Evolutionary conservation across 139 green algal species (phyloP).

Genomic region (Tetraselmis chui): DNA sequence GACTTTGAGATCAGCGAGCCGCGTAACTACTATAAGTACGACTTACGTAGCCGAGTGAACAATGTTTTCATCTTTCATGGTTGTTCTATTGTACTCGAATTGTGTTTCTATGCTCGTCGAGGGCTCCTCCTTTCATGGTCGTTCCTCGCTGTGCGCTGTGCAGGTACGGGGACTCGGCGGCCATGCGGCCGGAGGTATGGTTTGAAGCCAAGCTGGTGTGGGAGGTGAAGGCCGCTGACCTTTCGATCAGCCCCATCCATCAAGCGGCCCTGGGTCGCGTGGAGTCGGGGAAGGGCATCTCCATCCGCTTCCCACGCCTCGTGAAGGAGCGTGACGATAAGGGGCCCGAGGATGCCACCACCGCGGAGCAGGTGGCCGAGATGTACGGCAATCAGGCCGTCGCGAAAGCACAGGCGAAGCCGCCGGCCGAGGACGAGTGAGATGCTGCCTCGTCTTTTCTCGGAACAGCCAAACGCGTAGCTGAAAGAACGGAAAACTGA

Average conservation of each 20-base stretch:
- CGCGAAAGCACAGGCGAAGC: slow-evolving; percentile 26
- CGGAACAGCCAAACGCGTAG: no score
- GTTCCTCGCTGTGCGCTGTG: not conserved
- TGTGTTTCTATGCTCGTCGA: slow-evolving; percentile 1
- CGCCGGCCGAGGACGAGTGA: no score
- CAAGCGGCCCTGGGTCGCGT: slow-evolving; percentile 74
- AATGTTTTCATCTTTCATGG: not conserved
- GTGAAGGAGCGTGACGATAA: slow-evolving; percentile 91
- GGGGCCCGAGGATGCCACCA: slow-evolving; percentile 80
- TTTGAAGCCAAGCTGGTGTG: slow-evolving; percentile 85
- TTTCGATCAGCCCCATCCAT: slow-evolving; percentile 90
- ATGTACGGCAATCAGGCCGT: slow-evolving; percentile 80
- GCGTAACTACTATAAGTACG: slow-evolving; percentile 67
- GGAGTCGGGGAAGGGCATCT: slow-evolving; percentile 77
- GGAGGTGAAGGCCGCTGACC: slow-evolving; percentile 96
- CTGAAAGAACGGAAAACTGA: no score
- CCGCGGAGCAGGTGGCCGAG: slow-evolving; percentile 57
- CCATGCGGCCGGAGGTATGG: slow-evolving; percentile 86
- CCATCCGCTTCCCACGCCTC: slow-evolving; percentile 80
- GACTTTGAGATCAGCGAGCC: slow-evolving; percentile 52
- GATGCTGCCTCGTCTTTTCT: no score
- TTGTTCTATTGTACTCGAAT: not conserved
- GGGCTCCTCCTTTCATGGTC: not conserved
- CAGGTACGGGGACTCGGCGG: slow-evolving; percentile 56
- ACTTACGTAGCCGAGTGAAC: not conserved